phyloP scores from a whole-genome alignment of 2,329 filamentous ascomycete species.

The Colletotrichum sp. region DNA sequence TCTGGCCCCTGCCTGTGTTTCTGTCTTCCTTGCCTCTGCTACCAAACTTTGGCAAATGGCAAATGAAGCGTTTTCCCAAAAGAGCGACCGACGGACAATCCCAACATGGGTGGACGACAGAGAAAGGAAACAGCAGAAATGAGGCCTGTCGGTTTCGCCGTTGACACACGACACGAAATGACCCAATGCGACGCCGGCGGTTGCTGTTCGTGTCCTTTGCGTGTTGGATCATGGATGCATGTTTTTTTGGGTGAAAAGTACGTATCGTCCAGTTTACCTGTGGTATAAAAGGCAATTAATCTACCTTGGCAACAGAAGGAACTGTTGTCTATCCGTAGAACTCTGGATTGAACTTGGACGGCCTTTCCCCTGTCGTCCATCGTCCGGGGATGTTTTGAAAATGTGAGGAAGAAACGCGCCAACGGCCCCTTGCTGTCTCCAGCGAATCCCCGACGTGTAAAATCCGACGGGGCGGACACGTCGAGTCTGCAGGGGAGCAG shows the following conservation, averaged over 20 bases:
- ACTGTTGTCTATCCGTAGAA: neutral
- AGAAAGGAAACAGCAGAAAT: neutral
- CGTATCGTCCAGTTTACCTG: neutral
- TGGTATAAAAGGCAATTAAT: neutral
- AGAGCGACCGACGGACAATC: neutral
- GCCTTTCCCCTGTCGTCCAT: neutral
- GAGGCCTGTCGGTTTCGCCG: constrained; percentile 4
- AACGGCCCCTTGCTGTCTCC: neutral
- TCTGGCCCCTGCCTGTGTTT: neutral
- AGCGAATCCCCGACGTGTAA: neutral
- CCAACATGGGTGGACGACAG: neutral
- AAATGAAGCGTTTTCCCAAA: constrained; percentile 12
- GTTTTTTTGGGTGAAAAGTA: neutral
- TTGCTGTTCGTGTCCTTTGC: neutral
- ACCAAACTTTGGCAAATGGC: neutral
- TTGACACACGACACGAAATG: constrained; percentile 8
- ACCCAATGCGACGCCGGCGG: constrained; percentile 4
- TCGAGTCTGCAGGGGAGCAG: constrained; percentile 4
- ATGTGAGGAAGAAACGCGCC: constrained; percentile 18
- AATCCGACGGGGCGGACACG: constrained; percentile 5
- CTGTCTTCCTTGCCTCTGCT: neutral
- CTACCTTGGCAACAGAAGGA: neutral
- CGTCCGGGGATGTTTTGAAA: constrained; percentile 16
- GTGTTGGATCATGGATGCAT: neutral
- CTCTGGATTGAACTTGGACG: neutral